Base-by-base conservation (phyloP, 805 yeast species). In the Metschnikowia matae region DNA sequence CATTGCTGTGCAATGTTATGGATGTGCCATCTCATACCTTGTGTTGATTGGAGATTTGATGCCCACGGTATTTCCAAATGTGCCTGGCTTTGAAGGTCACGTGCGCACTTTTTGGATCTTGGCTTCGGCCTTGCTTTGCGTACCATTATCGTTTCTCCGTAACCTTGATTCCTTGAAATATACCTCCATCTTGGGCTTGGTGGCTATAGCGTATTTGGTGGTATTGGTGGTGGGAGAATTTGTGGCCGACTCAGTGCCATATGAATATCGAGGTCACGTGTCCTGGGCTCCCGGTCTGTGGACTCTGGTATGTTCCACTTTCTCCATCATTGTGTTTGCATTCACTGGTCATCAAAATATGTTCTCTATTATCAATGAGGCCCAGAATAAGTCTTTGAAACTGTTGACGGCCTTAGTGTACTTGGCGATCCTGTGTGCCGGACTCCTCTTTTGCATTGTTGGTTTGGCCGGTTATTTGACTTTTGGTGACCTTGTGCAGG, bases 301-400 rank as follows among this genome's bases (percentile, higher is more conserved):
- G 49, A 74, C 56, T 53, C 81, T 53, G n/a, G 74, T 91, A 17
- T 77, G 86, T 21, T 63, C 70, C 26, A 82, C 94, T 10, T 82
- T 91, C 64, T 95, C 97, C n/a, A 87, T 91, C 55, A 84, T 90
- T 58, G 92, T 92, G 13, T 91, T 92, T 73, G 96, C 97, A 0
- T 92, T 83, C 68, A 92, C 98, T 0, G 94, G 97, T 61, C 97
- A 92, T 63, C 97, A 92, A 66, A 92, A 92, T 69, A 89, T 89
- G 89, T 89, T 89, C 61, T 82, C 96, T 1, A 80, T 91, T 49
- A 80, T 90, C 48, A 92, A 91, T 61, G 98, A 92, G 69, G 77
- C 91, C 29, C 68, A 66, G 31, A 82, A 82, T 56, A 78, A 77
- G 53, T 70, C 85, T 0, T 68, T 79, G n/a, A 52, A 62, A 6